A percentile compares a stretch with the other conserved stretches of the same genome.
Conservation (phyloP, 352 stramenopile species). For the Lagenidium sp. region DNA sequence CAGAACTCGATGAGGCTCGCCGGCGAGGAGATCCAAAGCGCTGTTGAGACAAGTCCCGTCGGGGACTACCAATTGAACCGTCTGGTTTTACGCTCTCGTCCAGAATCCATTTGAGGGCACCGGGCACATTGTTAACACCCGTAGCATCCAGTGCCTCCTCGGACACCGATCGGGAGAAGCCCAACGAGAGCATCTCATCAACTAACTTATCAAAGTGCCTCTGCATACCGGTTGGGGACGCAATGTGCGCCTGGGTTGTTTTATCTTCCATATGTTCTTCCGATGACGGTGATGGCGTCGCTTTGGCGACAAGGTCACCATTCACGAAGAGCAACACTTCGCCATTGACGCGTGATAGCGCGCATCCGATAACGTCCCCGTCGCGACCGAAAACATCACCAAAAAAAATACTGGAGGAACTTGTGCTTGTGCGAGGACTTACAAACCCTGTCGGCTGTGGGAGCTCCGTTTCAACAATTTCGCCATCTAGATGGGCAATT, state of each 20-base stretch:
- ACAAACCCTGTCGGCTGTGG: conserved; percentile 1
- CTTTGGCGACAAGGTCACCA: conserved; percentile 21
- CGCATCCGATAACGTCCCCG: conserved; percentile 51
- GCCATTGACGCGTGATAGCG: conserved; percentile 15
- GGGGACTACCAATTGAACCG: conserved; percentile 7
- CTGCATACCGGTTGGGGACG: background rate
- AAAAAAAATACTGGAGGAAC: conserved; percentile 11
- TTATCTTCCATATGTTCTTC: background rate
- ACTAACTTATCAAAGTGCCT: conserved; percentile 35
- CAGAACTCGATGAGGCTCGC: conserved; percentile 4
- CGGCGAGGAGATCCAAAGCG: conserved; percentile 10
- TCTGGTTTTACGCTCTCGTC: conserved; percentile 3
- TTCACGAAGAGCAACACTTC: conserved; percentile 62
- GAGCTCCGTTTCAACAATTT: conserved; percentile 6
- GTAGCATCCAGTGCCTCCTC: conserved; percentile 26
- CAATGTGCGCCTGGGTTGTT: background rate
- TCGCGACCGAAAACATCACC: conserved; percentile 38
- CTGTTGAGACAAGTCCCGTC: conserved; percentile 5
- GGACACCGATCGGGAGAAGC: conserved; percentile 28
- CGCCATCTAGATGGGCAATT: conserved; percentile 20
- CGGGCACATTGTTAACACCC: conserved; percentile 10
- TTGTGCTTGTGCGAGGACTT: conserved; percentile 30
- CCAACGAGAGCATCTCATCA: conserved; percentile 39
- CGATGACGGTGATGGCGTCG: too few relatives aligned
- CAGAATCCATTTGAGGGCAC: conserved; percentile 36